Evolutionary conservation across 2,329 filamentous ascomycete genomes (phyloP), one percentile per base, ranked within the genome.

Genomic region (Rhinocladiella mackenziei): DNA sequence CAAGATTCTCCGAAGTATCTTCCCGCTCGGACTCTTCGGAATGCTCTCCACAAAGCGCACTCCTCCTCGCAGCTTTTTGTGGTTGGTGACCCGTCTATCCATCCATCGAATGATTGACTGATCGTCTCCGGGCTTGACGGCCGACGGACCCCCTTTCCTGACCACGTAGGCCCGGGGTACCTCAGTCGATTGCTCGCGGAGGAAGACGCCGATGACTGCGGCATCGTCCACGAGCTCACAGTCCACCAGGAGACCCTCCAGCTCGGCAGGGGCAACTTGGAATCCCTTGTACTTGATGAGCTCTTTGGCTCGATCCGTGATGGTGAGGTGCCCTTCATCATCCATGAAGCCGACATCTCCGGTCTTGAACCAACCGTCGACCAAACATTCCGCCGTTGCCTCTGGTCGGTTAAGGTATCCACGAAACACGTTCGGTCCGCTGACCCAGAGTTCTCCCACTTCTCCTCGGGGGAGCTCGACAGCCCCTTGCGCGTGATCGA

Each of bases 261-360:
- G 77, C 61, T 92, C 86, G 2, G 86, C 86, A 0, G 86, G 86
- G 1, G 86, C 84, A 14, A 92, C 86, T 79, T 91, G 86, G 48
- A 84, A 71, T 45, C 85, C 86, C 80, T 87, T 66, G 22, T 22
- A 25, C 62, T 87, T 87, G 65, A 87, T 87, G 34, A 86, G 69
- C 59, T 88, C 80, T 67, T 85, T 86, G 58, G 84, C 82, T 5
- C 89, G 80, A 61, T 95, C 89, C 6, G 23, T 26, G 11, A 26
- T 26, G 11, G 23, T 26, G 7, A 26, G 23, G 23, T 26, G 7
- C 23, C 23, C 23, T 7, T 26, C 11, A 7, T 26, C 23, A 11
- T 26, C 23, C 23, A 26, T 26, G 23, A 26, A 26, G 7, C 23
- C 23, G 7, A 26, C 23, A 26, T 26, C 23, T 26, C 23, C 23